A percentile compares a stretch with the other conserved stretches of the same genome.
These are phyloP conservation scores for Heritiera fomes DNA, from an alignment of 345 rosid genomes.

Conservation along the genomic window DNA sequence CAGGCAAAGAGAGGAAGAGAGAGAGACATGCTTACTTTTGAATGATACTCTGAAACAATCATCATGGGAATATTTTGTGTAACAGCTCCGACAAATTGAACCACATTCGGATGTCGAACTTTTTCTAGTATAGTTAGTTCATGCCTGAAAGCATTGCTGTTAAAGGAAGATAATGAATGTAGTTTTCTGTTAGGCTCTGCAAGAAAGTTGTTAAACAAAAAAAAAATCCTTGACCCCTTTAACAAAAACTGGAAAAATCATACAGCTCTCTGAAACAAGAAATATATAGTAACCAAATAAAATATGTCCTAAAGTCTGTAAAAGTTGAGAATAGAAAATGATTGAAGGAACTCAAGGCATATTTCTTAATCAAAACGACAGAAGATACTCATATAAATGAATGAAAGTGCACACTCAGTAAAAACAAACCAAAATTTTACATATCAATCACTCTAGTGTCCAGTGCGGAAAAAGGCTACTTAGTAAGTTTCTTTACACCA, in stretches of 20 bases:
- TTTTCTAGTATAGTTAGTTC: conserved; percentile 84
- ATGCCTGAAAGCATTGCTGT: conserved; percentile 78
- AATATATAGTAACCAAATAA: not conserved
- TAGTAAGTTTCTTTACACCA: not conserved
- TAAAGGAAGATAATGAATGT: conserved; percentile 19
- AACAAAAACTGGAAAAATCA: not conserved
- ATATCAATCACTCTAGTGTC: not conserved
- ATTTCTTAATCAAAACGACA: not conserved
- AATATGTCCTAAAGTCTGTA: not conserved
- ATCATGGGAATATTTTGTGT: conserved; percentile 97
- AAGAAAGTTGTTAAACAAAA: not conserved
- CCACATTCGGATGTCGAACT: conserved; percentile 94
- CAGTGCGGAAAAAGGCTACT: not conserved
- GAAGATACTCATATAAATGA: not conserved
- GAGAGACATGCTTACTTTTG: conserved; percentile 59
- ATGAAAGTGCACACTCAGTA: not conserved
- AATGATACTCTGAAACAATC: conserved; percentile 83
- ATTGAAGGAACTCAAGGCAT: not conserved
- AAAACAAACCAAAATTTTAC: conserved; percentile 4
- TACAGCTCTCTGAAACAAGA: not conserved
- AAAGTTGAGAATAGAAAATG: not conserved
- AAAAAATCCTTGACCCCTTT: not conserved
- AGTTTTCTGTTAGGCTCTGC: conserved; percentile 11
- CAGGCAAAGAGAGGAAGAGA: conserved; percentile 11
- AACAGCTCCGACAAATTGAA: conserved; percentile 98